These are phyloP conservation scores for Diaporthe caulivora DNA, from an alignment of 2,329 filamentous ascomycete species.

Conservation along the genomic window DNA sequence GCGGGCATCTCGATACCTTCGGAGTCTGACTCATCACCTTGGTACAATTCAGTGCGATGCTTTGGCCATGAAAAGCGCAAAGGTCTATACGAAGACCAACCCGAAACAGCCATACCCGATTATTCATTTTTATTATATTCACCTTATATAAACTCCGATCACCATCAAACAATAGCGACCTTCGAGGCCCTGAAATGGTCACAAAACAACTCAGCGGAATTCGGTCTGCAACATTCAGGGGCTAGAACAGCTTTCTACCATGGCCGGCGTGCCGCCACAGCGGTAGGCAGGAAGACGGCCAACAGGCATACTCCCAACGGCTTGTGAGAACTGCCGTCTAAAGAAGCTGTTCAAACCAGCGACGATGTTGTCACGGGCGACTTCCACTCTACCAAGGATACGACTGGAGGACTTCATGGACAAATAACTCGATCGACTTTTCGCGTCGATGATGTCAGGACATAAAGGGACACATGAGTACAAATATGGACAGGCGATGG, in stretches of 20 bases:
- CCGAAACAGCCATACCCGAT: neutral
- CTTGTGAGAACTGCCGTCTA: too few species aligned
- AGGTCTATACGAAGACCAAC: neutral
- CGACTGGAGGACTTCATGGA: neutral
- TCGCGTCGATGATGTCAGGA: conserved; percentile 18
- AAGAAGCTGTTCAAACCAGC: neutral
- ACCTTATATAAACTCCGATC: neutral
- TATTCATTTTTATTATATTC: neutral
- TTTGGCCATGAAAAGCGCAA: neutral
- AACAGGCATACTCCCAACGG: neutral
- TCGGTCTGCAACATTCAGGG: neutral
- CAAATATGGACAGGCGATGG: conserved; percentile 4
- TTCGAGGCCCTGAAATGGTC: neutral
- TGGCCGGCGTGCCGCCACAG: neutral
- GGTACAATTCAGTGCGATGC: neutral
- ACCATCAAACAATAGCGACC: neutral
- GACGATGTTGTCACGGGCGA: neutral
- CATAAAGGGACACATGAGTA: conserved; percentile 23
- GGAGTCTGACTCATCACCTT: too few species aligned
- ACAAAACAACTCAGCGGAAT: neutral
- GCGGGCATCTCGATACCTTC: neutral
- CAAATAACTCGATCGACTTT: conserved; percentile 12
- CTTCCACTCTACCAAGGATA: too few species aligned
- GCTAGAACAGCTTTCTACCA: neutral
- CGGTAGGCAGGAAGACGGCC: neutral